These are phyloP conservation scores for Pestalotiopsis sp. DNA, from an alignment of 2,329 filamentous ascomycete species.

Conservation along the genomic window DNA sequence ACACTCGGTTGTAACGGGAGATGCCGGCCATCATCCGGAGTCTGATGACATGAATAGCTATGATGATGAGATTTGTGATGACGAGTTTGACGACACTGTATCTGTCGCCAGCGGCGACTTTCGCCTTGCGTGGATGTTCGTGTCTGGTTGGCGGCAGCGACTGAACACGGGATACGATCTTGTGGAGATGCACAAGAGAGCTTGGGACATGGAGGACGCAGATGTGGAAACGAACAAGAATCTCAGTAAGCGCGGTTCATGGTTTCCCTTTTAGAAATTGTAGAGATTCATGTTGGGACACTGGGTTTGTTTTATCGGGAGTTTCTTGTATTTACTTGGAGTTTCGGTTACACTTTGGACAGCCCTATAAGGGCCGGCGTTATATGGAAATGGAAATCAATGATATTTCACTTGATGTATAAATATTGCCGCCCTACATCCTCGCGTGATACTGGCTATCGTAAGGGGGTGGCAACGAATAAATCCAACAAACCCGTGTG, in stretches of 20 bases:
- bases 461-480: too few relatives aligned
- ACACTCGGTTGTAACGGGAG: conserved; percentile 36
- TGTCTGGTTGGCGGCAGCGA: conserved; percentile 39
- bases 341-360: background rate
- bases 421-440: too few relatives aligned
- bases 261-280: background rate
- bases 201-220: conserved; percentile 3
- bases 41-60: background rate
- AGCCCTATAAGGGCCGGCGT: too few relatives aligned
- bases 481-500: too few relatives aligned
- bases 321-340: background rate
- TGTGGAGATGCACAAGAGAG: conserved; percentile 33
- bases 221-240: background rate
- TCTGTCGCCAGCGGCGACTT: conserved; percentile 24
- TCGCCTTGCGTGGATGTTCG: conserved; percentile 39
- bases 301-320: background rate
- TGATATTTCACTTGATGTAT: too few relatives aligned
- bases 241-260: background rate
- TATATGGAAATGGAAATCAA: too few relatives aligned
- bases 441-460: too few relatives aligned
- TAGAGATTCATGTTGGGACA: background rate
- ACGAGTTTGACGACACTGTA: conserved; percentile 10
- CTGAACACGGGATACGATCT: conserved; percentile 33
- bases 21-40: conserved; percentile 15
- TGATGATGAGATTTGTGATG: conserved; percentile 12